These are phyloP conservation scores for Fusarium pseudograminearum DNA, from an alignment of 2,329 filamentous ascomycete species.

Conservation along the genomic window DNA sequence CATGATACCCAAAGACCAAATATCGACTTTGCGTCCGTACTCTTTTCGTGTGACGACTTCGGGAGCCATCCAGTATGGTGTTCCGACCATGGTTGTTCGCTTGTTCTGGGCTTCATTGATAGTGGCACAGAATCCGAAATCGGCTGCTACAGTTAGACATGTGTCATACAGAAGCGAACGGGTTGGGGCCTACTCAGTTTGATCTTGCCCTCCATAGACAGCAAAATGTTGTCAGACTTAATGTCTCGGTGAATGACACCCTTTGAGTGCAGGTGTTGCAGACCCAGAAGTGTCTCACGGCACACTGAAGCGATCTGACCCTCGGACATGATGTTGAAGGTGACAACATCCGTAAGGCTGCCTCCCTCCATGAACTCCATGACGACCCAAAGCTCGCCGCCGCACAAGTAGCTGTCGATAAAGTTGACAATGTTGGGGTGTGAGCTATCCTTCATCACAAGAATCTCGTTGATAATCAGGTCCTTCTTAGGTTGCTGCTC, in stretches of 20 bases:
- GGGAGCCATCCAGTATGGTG: slow-evolving; percentile 99
- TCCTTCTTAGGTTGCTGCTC: slow-evolving; percentile 99
- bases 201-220: slow-evolving; percentile 94
- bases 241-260: slow-evolving; percentile 99
- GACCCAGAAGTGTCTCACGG: slow-evolving; percentile 88
- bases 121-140: slow-evolving; percentile 98
- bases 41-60: slow-evolving; percentile 98
- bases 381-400: slow-evolving; percentile 95
- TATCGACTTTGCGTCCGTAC: slow-evolving; percentile 98
- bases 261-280: slow-evolving; percentile 97
- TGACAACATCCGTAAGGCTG: slow-evolving; percentile 96
- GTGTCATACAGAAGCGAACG: slow-evolving; percentile 40
- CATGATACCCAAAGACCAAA: slow-evolving; percentile 99
- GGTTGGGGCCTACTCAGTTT: slow-evolving; percentile 82
- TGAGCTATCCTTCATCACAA: slow-evolving; percentile 99
- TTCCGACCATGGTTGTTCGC: slow-evolving; percentile 98
- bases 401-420: slow-evolving; percentile 93
- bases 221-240: slow-evolving; percentile 97
- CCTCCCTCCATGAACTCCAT: slow-evolving; percentile 99
- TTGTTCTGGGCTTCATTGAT: slow-evolving; percentile 98
- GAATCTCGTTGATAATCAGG: slow-evolving; percentile 97
- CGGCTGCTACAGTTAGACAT: slow-evolving; percentile 70
- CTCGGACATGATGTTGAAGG: slow-evolving; percentile 99
- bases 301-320: slow-evolving; percentile 97
- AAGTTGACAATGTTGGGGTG: slow-evolving; percentile 99